Evolutionary conservation across 2,329 filamentous ascomycete genomes (phyloP).

Genomic region (Grosmannia serpens): DNA sequence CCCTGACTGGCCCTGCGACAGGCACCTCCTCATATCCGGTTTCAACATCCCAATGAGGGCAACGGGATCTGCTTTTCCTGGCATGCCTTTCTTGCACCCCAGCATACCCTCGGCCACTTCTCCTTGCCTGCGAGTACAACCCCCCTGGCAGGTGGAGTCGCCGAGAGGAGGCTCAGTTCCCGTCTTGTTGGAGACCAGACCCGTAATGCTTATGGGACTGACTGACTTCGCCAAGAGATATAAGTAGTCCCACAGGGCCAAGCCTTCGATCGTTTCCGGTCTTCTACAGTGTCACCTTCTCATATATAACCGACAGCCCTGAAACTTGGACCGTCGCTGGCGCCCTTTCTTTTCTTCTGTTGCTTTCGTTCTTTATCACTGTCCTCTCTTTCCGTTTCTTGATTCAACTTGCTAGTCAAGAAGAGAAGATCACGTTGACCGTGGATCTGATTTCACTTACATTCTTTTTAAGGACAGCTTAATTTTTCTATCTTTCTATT

Average conservation of each 20-base stretch:
- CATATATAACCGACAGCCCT: constrained; percentile 10
- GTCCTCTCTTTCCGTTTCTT: constrained; percentile 9
- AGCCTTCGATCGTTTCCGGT: constrained; percentile 6
- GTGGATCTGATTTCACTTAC: constrained; percentile 16
- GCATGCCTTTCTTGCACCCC: background rate
- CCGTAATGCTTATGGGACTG: background rate
- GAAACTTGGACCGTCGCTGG: constrained; percentile 3
- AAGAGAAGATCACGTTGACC: constrained; percentile 22
- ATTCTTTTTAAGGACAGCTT: constrained; percentile 10
- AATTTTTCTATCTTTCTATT: constrained; percentile 7
- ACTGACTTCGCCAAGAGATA: constrained; percentile 14
- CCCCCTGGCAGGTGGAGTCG: constrained; percentile 1
- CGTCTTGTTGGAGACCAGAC: constrained; percentile 4
- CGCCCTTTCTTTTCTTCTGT: constrained; percentile 6
- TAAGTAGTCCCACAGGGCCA: constrained; percentile 10
- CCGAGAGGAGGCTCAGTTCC: background rate
- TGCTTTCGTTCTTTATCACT: constrained; percentile 6
- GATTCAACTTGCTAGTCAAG: constrained; percentile 17
- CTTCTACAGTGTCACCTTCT: background rate
- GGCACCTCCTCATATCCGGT: constrained; percentile 16
- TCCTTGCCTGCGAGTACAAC: background rate
- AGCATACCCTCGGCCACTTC: background rate
- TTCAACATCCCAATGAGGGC: constrained; percentile 18
- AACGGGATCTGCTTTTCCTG: constrained; percentile 18
- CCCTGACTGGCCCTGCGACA: constrained; percentile 15